Percentiles rank a stretch among this genome's conserved stretches.
phyloP scores from a whole-genome alignment of 2,329 filamentous ascomycete species.

The Beauveria rudraprayagi region DNA sequence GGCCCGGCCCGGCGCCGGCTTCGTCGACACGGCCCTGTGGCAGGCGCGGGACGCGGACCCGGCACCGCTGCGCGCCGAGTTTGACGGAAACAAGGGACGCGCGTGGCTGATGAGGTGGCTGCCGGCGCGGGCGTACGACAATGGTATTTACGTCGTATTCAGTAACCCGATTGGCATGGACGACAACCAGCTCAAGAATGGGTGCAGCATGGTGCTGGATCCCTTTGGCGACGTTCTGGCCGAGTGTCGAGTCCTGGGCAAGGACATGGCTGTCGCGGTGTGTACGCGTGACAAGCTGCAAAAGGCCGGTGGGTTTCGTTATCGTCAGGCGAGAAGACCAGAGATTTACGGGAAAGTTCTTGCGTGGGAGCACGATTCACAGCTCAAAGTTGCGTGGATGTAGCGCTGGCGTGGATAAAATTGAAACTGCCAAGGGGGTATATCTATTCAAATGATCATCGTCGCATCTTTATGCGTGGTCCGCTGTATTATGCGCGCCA shows the following conservation, averaged over 20 bases:
- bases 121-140: slow-evolving; percentile 15
- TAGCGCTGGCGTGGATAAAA: neutral
- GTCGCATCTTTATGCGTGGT: neutral
- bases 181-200: slow-evolving; percentile 16
- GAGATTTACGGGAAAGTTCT: slow-evolving; percentile 13
- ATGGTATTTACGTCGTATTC: slow-evolving; percentile 15
- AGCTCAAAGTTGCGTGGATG: slow-evolving; percentile 15
- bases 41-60: slow-evolving; percentile 8
- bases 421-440: neutral
- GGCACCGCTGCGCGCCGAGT: slow-evolving; percentile 14
- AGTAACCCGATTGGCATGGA: slow-evolving; percentile 16
- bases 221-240: slow-evolving; percentile 14
- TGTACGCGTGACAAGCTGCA: slow-evolving; percentile 15
- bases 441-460: neutral
- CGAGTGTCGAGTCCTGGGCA: slow-evolving; percentile 13
- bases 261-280: slow-evolving; percentile 14
- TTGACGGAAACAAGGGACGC: slow-evolving; percentile 15
- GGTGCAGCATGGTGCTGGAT: slow-evolving; percentile 16
- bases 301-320: slow-evolving; percentile 13
- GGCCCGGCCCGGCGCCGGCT: slow-evolving; percentile 14
- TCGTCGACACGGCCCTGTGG: slow-evolving; percentile 14
- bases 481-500: slow-evolving; percentile 6
- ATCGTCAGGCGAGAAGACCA: slow-evolving; percentile 13
- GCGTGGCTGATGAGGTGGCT: slow-evolving; percentile 17
- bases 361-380: slow-evolving; percentile 7